Evolutionary conservation across 805 yeast genomes (phyloP), one percentile per base, ranked within the genome.

Genomic region (Suhomyces faveliae): DNA sequence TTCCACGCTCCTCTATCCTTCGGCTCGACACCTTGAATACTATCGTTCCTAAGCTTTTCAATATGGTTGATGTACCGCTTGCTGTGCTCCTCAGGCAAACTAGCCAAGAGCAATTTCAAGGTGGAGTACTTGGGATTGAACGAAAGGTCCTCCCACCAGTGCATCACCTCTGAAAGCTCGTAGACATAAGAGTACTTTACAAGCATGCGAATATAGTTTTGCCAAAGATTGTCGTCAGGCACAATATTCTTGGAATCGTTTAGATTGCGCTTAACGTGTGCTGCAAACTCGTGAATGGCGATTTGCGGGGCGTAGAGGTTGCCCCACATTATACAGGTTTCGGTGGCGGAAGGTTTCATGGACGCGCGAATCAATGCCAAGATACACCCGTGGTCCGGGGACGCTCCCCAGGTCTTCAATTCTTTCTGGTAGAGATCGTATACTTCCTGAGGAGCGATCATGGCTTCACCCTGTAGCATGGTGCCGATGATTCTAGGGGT

Each of bases 231-330:
- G 39, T 74, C 73, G 4, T 72, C 64, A 0, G 87, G 86, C 30
- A 62, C 64, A 0, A 80, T 42, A 19, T 46, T 42, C 9, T 51
- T 51, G 20, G 45, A 19, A n/a, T 51, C 49, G 27, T 37, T 40
- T 3, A 20, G 35, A 12, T 44, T 29, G 9, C 29, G 46, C 38
- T 54, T 50, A 4, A 61, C 73, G 35, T 77, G 65, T 1, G 73
- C 69, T 48, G 79, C 74, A 62, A 84, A 79, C 58, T 84, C 87
- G 33, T 70, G 74, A 2, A 82, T 70, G 0, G 87, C 83, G 21
- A 81, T 69, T 54, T 84, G 88, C 1, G 84, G 70, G 0, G 90
- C 87, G 45, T 66, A 77, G 35, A 72, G 43, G 1, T 66, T 64
- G 8, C 70, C 80, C 88, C 88, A 84, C 13, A 64, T 43, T 2